Evolutionary conservation across 2,329 filamentous ascomycete genomes (phyloP), one percentile per base, ranked within the genome.

Genomic region (Phyllosticta paracitricarpa): DNA sequence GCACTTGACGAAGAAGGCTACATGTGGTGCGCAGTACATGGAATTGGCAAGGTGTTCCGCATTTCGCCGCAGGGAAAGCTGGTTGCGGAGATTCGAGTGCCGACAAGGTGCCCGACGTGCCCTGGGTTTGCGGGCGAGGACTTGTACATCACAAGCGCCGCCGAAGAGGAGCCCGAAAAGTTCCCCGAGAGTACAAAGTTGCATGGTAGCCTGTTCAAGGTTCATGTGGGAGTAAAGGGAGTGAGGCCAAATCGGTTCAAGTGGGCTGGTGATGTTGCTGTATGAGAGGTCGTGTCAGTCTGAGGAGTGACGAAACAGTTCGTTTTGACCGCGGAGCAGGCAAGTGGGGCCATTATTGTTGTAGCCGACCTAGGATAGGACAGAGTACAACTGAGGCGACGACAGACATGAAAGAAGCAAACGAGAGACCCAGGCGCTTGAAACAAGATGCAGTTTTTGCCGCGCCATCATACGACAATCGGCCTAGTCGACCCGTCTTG

Each of bases 11-110:
- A 81, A 53, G 84, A 95, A 60, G 91, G 91, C n/a, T 87, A 88
- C 76, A 81, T 96, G 68, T 97, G 93, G 92, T 86, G 89, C 64
- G 89, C 90, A 7, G 80, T 94, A n/a, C 94, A 90, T 70, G 91
- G 91, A 59, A 89, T 88, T 64, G 79, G 83, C 63, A 83, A 84
- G 63, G 89, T 96, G 25, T 76, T 96, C 65, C 84, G 88, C 71
- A 87, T 96, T 69, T 84, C 82, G 56, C 83, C 85, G 4, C 73
- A 81, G 57, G 91, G 90, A 2, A 77, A 85, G 68, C 75, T 96
- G 30, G 79, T 92, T 4, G 91, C 89, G 6, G 83, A 91, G 76
- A 80, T 97, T 65, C 80, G 78, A 61, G 77, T 95, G 65, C 91
- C 91, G 4, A 95, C 91, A 12, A 81, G 81, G 64, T 89, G 90